Conservation (phyloP, 2,329 filamentous ascomycete species). For the Nothophoma quercina region DNA sequence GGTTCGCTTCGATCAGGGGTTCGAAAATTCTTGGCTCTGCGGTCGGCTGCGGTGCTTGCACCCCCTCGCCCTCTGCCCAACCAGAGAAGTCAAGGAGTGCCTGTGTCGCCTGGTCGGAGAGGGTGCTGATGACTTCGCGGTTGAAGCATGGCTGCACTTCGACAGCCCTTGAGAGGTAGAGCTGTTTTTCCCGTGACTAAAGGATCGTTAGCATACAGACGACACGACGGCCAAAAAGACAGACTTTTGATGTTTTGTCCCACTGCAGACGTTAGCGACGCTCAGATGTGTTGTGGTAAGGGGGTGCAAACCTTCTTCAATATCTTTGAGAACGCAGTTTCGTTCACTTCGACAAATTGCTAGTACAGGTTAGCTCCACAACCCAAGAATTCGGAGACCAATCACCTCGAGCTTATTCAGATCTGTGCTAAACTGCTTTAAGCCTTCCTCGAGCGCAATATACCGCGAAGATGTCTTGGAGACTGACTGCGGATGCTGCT, state of each 20-base stretch:
- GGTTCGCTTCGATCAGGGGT: slow-evolving; percentile 70
- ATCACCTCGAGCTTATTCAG: slow-evolving; percentile 85
- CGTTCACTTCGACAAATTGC: slow-evolving; percentile 98
- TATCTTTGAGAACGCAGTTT: slow-evolving; percentile 97
- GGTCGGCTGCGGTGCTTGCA: slow-evolving; percentile 66
- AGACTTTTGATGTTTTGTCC: slow-evolving; percentile 96
- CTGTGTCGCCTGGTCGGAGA: slow-evolving; percentile 97
- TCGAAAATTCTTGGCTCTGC: slow-evolving; percentile 42
- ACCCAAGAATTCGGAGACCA: slow-evolving; percentile 24
- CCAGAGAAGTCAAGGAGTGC: slow-evolving; percentile 92
- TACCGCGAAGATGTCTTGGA: slow-evolving; percentile 93
- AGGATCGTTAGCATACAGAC: slow-evolving; percentile 47
- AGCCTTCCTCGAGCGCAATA: slow-evolving; percentile 92
- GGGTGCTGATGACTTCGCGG: slow-evolving; percentile 91
- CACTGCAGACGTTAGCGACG: slow-evolving; percentile 64
- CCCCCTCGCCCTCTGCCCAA: slow-evolving; percentile 95
- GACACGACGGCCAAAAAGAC: slow-evolving; percentile 23
- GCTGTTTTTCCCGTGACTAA: slow-evolving; percentile 92
- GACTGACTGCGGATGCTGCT: slow-evolving; percentile 76
- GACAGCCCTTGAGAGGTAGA: slow-evolving; percentile 93
- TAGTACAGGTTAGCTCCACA: slow-evolving; percentile 53
- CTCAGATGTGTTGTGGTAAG: background rate
- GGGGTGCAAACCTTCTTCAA: slow-evolving; percentile 77
- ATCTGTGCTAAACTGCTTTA: slow-evolving; percentile 96
- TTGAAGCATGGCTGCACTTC: slow-evolving; percentile 99